Percentiles rank a stretch among this genome's conserved stretches.
Conservation (phyloP, 2,329 filamentous ascomycete species). For the Fusarium albidum region DNA sequence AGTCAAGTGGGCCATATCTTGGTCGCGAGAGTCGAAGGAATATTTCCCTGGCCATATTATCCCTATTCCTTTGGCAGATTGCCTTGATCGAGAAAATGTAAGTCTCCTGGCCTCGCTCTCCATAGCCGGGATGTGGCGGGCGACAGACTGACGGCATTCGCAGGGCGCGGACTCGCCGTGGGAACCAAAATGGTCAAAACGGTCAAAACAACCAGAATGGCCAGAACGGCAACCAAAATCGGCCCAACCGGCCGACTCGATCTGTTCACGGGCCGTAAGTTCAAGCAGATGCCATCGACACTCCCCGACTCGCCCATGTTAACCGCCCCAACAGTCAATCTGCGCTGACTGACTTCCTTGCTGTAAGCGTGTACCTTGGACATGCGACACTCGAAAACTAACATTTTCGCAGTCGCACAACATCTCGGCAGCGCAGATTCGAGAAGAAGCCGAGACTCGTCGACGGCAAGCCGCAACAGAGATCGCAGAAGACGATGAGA, state of each 20-base stretch:
- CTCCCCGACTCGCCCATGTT: background rate
- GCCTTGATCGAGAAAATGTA: constrained; percentile 19
- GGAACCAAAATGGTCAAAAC: constrained; percentile 2
- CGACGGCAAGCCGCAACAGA: constrained; percentile 49
- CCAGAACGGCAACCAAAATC: constrained; percentile 24
- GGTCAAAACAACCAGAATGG: constrained; percentile 20
- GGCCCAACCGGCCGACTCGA: constrained; percentile 37
- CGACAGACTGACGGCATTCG: background rate
- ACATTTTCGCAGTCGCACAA: constrained; percentile 67
- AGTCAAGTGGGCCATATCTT: background rate
- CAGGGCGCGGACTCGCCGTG: too few relatives aligned
- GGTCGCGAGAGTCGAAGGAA: constrained; percentile 10
- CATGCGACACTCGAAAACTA: constrained; percentile 16
- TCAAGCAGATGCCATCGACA: background rate
- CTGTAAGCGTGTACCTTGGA: constrained; percentile 44
- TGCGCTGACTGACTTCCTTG: constrained; percentile 62
- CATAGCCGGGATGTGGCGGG: constrained; percentile 2
- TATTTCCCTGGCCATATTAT: constrained; percentile 3
- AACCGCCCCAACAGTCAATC: constrained; percentile 50
- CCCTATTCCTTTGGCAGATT: background rate
- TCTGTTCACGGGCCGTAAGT: constrained; percentile 52
- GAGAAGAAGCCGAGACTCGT: constrained; percentile 57
- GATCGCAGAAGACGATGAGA: constrained; percentile 25
- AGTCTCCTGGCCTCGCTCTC: background rate
- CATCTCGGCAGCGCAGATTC: constrained; percentile 69